These are phyloP conservation scores for Cucurbita argyrosperma DNA, from an alignment of 306 rosid genomes.

Conservation along the genomic window DNA sequence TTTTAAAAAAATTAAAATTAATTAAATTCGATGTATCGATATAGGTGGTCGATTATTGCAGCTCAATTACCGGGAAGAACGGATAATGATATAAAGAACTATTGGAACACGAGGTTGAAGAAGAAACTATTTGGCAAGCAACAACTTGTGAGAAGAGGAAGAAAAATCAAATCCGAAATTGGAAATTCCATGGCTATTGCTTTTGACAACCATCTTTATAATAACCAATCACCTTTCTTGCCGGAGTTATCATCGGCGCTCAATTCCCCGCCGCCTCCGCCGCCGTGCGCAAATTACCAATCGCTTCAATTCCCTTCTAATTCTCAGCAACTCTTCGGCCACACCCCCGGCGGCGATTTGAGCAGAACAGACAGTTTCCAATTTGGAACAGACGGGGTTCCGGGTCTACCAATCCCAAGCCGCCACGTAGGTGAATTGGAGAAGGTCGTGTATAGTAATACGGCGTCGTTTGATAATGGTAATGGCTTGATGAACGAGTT, in stretches of 20 bases:
- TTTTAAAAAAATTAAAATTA: background rate
- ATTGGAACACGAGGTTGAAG: conserved; percentile 90
- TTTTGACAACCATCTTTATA: background rate
- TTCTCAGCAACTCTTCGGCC: conserved; percentile 12
- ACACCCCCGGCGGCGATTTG: conserved; percentile 7
- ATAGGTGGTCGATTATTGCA: conserved; percentile 85
- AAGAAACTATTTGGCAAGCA: conserved; percentile 70
- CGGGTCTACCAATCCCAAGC: conserved; percentile 12
- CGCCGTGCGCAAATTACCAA: conserved; percentile 16
- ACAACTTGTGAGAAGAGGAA: background rate
- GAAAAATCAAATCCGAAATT: conserved; percentile 15
- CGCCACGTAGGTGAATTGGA: conserved; percentile 15
- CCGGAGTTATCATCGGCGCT: conserved; percentile 35
- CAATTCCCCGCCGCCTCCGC: conserved; percentile 9
- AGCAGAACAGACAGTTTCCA: conserved; percentile 11
- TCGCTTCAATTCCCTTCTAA: background rate
- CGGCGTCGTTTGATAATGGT: conserved; percentile 21
- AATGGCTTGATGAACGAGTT: conserved; percentile 8
- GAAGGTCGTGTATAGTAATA: conserved; percentile 22
- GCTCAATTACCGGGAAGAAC: conserved; percentile 87
- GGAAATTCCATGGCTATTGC: conserved; percentile 12
- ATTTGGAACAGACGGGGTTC: conserved; percentile 12
- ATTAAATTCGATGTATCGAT: background rate
- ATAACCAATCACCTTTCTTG: conserved; percentile 36
- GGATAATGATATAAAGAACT: conserved; percentile 82